Base-by-base conservation (phyloP, 306 rosid genomes). In the Trifolium repens region DNA sequence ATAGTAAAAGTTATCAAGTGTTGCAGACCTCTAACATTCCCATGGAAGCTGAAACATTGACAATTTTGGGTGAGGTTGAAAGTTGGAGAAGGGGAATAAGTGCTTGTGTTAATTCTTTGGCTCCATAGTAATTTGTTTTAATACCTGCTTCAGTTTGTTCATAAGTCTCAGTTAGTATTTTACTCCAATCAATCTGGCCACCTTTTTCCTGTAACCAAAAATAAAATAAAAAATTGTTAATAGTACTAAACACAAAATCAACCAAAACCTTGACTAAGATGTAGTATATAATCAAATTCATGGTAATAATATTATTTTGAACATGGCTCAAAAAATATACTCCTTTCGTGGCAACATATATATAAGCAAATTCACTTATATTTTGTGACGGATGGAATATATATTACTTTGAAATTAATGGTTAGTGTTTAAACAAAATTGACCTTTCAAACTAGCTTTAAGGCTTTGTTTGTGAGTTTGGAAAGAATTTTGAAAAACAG, bases 1-100 rank as follows among this genome's bases (percentile, higher is more conserved):
- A 16, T 10, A 3, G 7, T 13, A 63, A 11, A 59, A 43, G 54
- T 32, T 68, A 4, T 12, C 16, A 39, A n/a, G 55, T 15, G 11
- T 35, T 30, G 30, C 70, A 47, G 85, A 83, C 84, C 81, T 72
- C 16, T 11, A 61, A 8, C 11, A 0, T 61, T n/a, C 88, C 91
- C n/a, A 17, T 0, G 35, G 34, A 5, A 11, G 90, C 71, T 2
- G 90, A 75, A 74, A 88, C 85, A 64, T 78, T 87, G 13, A 91
- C 89, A 80, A 89, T 81, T 70, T 59, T 87, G 39, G 91, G 93
- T 9, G 93, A 85, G 17, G 35, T 75, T 9, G 96, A 91, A 34
- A 81, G 61, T 63, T 80, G 85, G 24, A 91, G 91, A 70, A 84
- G 86, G 27, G 89, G 87, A 79, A 85, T 69, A 35, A 89, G 87